These are phyloP conservation scores for baker's yeast (Saccharomyces cerevisiae) DNA, from an alignment of 805 yeast genomes.

Conservation along the genomic window DNA sequence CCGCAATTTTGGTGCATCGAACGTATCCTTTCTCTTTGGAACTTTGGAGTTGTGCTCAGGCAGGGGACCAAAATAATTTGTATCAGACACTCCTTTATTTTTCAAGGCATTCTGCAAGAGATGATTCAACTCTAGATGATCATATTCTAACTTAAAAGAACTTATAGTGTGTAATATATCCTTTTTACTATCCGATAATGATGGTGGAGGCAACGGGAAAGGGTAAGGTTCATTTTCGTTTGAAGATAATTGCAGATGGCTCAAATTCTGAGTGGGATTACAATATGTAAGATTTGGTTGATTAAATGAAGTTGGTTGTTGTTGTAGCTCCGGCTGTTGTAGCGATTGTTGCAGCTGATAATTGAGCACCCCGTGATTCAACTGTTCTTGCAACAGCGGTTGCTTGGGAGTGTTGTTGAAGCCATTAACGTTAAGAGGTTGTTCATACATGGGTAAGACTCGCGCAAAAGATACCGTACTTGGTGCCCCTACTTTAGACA, in stretches of 20 bases:
- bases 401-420: constrained; percentile 8
- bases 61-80: constrained; percentile 56
- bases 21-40: constrained; percentile 39
- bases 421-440: constrained; percentile 12
- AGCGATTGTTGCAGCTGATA: constrained; percentile 27
- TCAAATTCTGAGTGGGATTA: constrained; percentile 5
- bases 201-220: constrained; percentile 30
- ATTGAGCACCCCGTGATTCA: constrained; percentile 27
- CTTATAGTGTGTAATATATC: constrained; percentile 15
- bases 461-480: constrained; percentile 82
- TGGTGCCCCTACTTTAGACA: constrained; percentile 62
- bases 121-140: constrained; percentile 31
- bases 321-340: constrained; percentile 15
- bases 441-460: constrained; percentile 36
- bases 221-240: constrained; percentile 31
- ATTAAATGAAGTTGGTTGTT: constrained; percentile 5
- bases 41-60: constrained; percentile 54
- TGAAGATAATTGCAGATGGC: constrained; percentile 1
- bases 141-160: constrained; percentile 18
- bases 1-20: constrained; percentile 81
- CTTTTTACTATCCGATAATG: constrained; percentile 11
- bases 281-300: constrained; percentile 9
- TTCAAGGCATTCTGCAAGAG: constrained; percentile 37
- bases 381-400: constrained; percentile 28
- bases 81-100: constrained; percentile 40